Percentiles rank a stretch among this genome's conserved stretches.
Conservation (phyloP, 2,329 filamentous ascomycete species). For the Chaetomium strumarium region DNA sequence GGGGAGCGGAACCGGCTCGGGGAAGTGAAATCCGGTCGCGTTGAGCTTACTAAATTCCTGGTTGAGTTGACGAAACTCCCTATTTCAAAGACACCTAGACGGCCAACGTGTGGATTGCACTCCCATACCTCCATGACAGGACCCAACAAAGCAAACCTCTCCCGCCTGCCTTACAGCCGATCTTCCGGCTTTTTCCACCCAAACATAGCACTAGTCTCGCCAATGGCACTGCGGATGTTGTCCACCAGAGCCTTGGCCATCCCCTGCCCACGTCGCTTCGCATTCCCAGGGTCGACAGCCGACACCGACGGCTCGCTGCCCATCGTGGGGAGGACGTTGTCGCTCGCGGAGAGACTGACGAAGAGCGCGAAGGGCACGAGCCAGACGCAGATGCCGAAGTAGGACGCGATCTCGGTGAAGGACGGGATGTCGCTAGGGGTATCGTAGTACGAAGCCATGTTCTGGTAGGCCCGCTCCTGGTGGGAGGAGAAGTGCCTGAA, state of each 20-base stretch:
- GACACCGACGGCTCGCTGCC: conserved; percentile 58
- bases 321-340: conserved; percentile 92
- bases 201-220: conserved; percentile 36
- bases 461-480: conserved; percentile 51
- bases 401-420: conserved; percentile 92
- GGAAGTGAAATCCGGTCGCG: too few species aligned
- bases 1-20: too few species aligned
- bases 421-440: conserved; percentile 59
- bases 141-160: background rate
- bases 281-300: conserved; percentile 36
- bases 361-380: conserved; percentile 92
- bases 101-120: background rate
- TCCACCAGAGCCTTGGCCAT: conserved; percentile 63
- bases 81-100: background rate
- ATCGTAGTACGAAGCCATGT: conserved; percentile 57
- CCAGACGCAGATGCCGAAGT: conserved; percentile 96
- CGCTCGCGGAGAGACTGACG: conserved; percentile 85
- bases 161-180: conserved; percentile 19
- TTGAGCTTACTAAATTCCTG: too few species aligned
- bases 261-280: conserved; percentile 47
- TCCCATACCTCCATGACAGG: background rate
- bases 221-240: conserved; percentile 47
- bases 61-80: too few species aligned
- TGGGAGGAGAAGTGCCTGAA: conserved; percentile 81
- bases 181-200: conserved; percentile 36